phyloP scores from a whole-genome alignment of 2,329 filamentous ascomycete species.

The Diaporthe citri region DNA sequence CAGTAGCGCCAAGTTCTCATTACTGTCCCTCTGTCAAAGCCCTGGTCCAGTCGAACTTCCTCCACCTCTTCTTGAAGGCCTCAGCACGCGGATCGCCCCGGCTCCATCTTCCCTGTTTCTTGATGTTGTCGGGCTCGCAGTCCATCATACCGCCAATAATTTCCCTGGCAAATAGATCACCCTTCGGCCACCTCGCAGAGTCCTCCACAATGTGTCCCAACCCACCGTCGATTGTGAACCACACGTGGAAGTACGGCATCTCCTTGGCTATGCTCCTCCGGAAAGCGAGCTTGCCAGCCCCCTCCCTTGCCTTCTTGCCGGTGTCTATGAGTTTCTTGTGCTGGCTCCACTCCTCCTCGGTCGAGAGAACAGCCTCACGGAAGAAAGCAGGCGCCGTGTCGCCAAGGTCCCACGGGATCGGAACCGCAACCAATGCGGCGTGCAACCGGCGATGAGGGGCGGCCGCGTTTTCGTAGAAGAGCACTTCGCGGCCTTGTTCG shows the following conservation, averaged over 20 bases:
- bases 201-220: constrained; percentile 95
- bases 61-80: constrained; percentile 86
- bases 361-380: constrained; percentile 88
- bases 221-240: constrained; percentile 93
- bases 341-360: constrained; percentile 95
- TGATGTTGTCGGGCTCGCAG: constrained; percentile 83
- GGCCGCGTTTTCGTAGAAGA: constrained; percentile 98
- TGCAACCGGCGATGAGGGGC: constrained; percentile 82
- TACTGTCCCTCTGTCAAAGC: constrained; percentile 59
- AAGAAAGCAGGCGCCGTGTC: constrained; percentile 96
- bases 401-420: constrained; percentile 90
- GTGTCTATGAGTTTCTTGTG: constrained; percentile 97
- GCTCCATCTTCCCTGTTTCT: constrained; percentile 89
- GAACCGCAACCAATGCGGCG: constrained; percentile 87
- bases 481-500: constrained; percentile 88
- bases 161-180: constrained; percentile 93
- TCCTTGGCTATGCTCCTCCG: constrained; percentile 87
- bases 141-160: constrained; percentile 94
- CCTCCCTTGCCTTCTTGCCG: constrained; percentile 71
- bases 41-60: constrained; percentile 89
- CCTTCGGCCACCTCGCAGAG: constrained; percentile 84
- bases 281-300: constrained; percentile 85
- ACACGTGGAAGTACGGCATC: constrained; percentile 98
- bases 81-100: constrained; percentile 78
- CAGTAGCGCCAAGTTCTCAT: background rate